Percentiles rank a stretch among this genome's conserved stretches.
These are phyloP conservation scores for Nannochloris sp. DNA, from an alignment of 139 green algal genomes.

Conservation along the genomic window DNA sequence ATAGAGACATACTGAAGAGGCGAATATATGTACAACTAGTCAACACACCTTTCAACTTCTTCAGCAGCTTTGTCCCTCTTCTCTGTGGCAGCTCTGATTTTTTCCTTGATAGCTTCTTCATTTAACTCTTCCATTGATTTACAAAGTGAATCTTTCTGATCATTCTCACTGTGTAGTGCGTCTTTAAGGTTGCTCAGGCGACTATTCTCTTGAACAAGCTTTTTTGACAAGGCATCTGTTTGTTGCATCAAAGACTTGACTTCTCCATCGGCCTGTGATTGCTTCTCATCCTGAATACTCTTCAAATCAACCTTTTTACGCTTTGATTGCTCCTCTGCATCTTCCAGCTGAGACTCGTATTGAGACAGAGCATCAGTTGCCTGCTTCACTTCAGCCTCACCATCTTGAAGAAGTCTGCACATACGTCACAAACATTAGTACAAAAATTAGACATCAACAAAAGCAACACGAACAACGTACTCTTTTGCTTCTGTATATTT, in stretches of 20 bases:
- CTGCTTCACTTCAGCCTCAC: slow-evolving; percentile 15
- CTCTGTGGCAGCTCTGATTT: slow-evolving; percentile 12
- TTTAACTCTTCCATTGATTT: too few relatives aligned
- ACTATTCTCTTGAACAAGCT: slow-evolving; percentile 57
- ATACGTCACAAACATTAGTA: too few relatives aligned
- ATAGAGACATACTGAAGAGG: neutral
- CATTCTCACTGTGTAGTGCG: slow-evolving; percentile 42
- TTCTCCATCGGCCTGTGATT: slow-evolving; percentile 45
- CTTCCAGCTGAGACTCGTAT: slow-evolving; percentile 20
- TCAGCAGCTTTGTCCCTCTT: slow-evolving; percentile 22
- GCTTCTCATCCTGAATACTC: slow-evolving; percentile 42
- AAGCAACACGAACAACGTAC: too few relatives aligned
- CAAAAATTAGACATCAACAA: too few relatives aligned
- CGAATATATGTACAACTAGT: neutral
- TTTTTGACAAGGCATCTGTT: slow-evolving; percentile 54
- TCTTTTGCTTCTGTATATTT: slow-evolving; percentile 54
- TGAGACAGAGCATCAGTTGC: slow-evolving; percentile 1
- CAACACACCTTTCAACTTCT: slow-evolving; percentile 12
- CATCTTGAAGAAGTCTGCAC: slow-evolving; percentile 14
- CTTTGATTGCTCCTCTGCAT: slow-evolving; percentile 13
- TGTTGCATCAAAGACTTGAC: slow-evolving; percentile 38
- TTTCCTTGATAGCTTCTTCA: neutral
- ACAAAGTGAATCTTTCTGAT: slow-evolving; percentile 8
- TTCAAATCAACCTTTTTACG: slow-evolving; percentile 35
- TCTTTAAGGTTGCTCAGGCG: slow-evolving; percentile 54